These are phyloP conservation scores for Datura wrightii DNA, from an alignment of 257 asterid species.

Conservation along the genomic window DNA sequence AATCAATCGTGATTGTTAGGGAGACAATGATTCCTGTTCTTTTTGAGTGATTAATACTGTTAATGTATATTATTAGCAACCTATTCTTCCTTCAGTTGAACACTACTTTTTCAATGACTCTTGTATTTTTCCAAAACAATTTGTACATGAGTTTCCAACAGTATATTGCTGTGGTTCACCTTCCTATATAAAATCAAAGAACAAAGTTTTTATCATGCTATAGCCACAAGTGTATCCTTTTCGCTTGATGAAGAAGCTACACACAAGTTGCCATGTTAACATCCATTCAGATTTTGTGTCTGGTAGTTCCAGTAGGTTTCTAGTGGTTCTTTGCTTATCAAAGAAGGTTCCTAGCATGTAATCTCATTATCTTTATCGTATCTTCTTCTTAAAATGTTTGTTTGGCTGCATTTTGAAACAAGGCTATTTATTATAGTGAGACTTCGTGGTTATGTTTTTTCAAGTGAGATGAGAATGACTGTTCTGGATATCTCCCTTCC, in stretches of 20 bases:
- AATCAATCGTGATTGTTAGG: background rate
- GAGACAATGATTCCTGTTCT: slow-evolving; percentile 5
- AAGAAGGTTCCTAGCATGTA: background rate
- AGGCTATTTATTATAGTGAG: background rate
- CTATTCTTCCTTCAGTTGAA: background rate
- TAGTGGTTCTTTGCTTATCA: slow-evolving; percentile 13
- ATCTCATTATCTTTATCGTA: background rate
- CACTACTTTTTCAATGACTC: background rate
- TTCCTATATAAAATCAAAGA: slow-evolving; percentile 17
- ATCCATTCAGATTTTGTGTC: slow-evolving; percentile 9
- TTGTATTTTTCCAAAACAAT: slow-evolving; percentile 1
- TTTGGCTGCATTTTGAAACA: background rate
- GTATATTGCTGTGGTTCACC: background rate
- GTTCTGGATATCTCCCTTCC: background rate
- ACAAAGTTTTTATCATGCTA: background rate
- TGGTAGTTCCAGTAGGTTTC: slow-evolving; percentile 21
- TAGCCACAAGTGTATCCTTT: background rate
- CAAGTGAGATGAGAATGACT: slow-evolving; percentile 1
- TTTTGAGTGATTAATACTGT: background rate
- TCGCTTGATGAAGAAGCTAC: slow-evolving; percentile 6
- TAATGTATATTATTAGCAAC: background rate
- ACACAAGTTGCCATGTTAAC: slow-evolving; percentile 21
- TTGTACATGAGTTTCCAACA: background rate
- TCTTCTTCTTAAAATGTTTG: background rate
- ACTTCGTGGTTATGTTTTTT: background rate